These are phyloP conservation scores for Lipomyces mesembrius DNA, from an alignment of 805 yeast genomes.

Conservation along the genomic window DNA sequence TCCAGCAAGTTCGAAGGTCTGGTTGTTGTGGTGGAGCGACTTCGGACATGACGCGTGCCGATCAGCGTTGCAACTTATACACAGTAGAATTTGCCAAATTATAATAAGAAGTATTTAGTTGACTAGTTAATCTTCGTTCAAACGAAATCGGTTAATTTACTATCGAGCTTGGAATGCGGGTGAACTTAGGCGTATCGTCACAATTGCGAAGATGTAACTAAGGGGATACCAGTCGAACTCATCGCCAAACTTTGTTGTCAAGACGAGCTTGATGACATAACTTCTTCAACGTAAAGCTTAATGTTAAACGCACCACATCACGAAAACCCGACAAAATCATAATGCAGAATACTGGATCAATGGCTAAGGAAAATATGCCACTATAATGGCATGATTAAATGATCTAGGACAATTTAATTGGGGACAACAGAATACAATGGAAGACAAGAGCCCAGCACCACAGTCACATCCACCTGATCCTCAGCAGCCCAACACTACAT, in stretches of 20 bases:
- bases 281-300: too few relatives aligned
- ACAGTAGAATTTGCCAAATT: not conserved
- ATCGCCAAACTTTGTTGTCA: not conserved
- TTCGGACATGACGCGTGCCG: slow-evolving; percentile 1
- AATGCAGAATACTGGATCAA: not conserved
- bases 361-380: not conserved
- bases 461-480: not conserved
- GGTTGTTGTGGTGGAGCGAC: not conserved
- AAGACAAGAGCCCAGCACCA: not conserved
- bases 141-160: not conserved
- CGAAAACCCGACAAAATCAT: not conserved
- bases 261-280: too few relatives aligned
- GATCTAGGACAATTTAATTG: too few relatives aligned
- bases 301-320: too few relatives aligned
- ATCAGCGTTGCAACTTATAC: not conserved
- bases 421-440: not conserved
- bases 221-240: too few relatives aligned
- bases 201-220: not conserved
- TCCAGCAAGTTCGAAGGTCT: slow-evolving; percentile 47
- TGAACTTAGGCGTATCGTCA: not conserved
- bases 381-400: not conserved
- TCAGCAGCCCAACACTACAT: not conserved
- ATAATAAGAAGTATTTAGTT: not conserved
- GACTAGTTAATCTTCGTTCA: not conserved
- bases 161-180: not conserved